These are phyloP conservation scores for Aspergillus hancockii DNA, from an alignment of 495 filamentous ascomycete species.

Conservation along the genomic window DNA sequence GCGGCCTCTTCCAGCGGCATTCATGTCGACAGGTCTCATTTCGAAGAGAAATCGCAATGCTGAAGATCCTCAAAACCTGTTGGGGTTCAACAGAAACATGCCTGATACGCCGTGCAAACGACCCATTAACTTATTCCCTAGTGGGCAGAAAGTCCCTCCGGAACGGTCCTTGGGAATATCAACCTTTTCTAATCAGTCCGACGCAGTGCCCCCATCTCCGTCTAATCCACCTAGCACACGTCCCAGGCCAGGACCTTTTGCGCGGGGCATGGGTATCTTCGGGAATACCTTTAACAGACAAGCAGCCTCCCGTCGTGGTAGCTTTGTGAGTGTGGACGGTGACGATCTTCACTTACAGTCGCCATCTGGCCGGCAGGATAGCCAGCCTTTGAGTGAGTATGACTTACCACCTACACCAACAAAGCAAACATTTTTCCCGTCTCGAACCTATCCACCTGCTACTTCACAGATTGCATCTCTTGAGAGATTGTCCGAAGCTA, in stretches of 20 bases:
- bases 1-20: slow-evolving; percentile 81
- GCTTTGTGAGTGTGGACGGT: slow-evolving; percentile 75
- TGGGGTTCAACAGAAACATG: slow-evolving; percentile 58
- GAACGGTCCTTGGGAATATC: slow-evolving; percentile 57
- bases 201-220: slow-evolving; percentile 63
- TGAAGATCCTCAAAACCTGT: slow-evolving; percentile 48
- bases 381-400: slow-evolving; percentile 63
- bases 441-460: slow-evolving; percentile 43
- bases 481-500: slow-evolving; percentile 39
- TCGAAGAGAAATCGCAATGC: slow-evolving; percentile 75
- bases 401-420: slow-evolving; percentile 92
- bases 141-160: slow-evolving; percentile 55
- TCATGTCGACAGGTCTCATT: slow-evolving; percentile 91
- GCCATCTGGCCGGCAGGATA: slow-evolving; percentile 57
- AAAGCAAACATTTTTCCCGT: slow-evolving; percentile 62
- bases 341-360: slow-evolving; percentile 64
- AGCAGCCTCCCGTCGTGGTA: slow-evolving; percentile 62
- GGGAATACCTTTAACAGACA: slow-evolving; percentile 56
- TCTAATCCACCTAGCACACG: slow-evolving; percentile 54
- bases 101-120: slow-evolving; percentile 97
- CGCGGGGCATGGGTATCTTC: slow-evolving; percentile 67
- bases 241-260: slow-evolving; percentile 58
- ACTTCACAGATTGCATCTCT: slow-evolving; percentile 43
- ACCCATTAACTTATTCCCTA: slow-evolving; percentile 62
- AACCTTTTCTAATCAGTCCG: slow-evolving; percentile 60